Evolutionary conservation across 148 eudicot genomes (phyloP), one percentile per base, ranked within the genome.

Genomic region (Polygonum aviculare): DNA sequence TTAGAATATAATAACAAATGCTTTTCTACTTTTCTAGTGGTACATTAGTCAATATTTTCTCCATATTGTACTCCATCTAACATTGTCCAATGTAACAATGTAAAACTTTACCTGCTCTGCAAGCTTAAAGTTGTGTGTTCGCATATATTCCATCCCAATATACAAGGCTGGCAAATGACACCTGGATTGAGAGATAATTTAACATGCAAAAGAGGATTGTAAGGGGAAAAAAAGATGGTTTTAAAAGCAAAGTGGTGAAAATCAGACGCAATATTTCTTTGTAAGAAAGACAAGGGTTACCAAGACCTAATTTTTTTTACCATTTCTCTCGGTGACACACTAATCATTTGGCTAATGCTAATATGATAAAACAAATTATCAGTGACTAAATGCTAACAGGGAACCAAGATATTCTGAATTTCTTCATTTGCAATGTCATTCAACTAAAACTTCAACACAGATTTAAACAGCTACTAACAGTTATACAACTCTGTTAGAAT

Each of bases 81-180:
- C 12, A 59, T 2, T 59, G 35, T 59, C 3, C 31, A 62, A 62
- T 12, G 31, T 51, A 5, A 51, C 57, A 51, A n/a, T 19, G 16
- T 75, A 31, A 63, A 14, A 80, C 18, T 52, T 70, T 76, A 92
- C 93, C 93, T 90, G 95, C 83, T 94, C 93, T 77, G 97, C 95
- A 80, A 89, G 93, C 84, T 90, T 90, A 52, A 88, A 90, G 83
- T 88, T 90, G 84, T 90, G 93, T 40, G 91, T 90, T 77, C 93
- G 90, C 98, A 90, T 90, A 82, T 91, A 87, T 80, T 92, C 98
- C 98, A 92, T 95, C 75, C 99, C 99, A 77, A 95, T 95, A 83
- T 91, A 95, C 78, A 95, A 84, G 81, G 94, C 82, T 70, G 98
- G 98, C 77, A 95, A 84, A 78, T 95, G 99, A 79, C 98, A 95